Base-by-base conservation (phyloP, 1,139 yeast species). In the Candida pseudoviswanathii region DNA sequence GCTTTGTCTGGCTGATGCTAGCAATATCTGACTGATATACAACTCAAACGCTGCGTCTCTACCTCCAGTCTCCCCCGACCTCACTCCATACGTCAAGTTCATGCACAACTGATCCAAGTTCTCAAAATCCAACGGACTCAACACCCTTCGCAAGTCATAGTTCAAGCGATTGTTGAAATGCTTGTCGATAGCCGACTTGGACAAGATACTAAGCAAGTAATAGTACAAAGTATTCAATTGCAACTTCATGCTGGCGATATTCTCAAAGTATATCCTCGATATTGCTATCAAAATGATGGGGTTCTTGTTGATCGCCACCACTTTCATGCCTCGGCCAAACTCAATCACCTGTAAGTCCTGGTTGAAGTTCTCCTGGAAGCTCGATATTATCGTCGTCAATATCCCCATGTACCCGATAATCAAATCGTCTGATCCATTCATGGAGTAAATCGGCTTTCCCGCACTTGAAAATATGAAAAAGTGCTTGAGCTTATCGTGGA, bases 381-480 rank as follows among this genome's bases (percentile, higher is more conserved):
- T 81, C 1, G 88, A 78, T 5, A 85, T 77, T 25, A 86, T 80
- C 0, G 92, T 85, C 48, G 88, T 88, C 5, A 86, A 73, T 2
- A 86, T 71, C 0, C 94, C 95, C 73, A 89, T 83, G 60, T 88
- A 87, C 1, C 94, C 89, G 44, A 88, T 72, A 0, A 87, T 74
- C 26, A 84, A 68, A 45, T 82, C 85, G 53, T 90, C 96, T 0
- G 83, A 70, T 2, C 96, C 97, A 61, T 85, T 79, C 75, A 87
- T 75, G 1, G 96, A 82, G 65, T 86, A 94, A 5, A 94, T 88
- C 1, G 97, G 97, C 64, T 94, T 94, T 0, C 99, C 99, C 0
- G 98, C 96, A 2, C 85, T 71, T 0, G 97, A 90, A n/a, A 94
- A 73, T 5, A 94, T 82, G 55, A 91, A 84, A 59, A 88, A 90